Evolutionary conservation across 1,284 basidiomycete species (phyloP).

Genomic region (Ganoderma multipileum): DNA sequence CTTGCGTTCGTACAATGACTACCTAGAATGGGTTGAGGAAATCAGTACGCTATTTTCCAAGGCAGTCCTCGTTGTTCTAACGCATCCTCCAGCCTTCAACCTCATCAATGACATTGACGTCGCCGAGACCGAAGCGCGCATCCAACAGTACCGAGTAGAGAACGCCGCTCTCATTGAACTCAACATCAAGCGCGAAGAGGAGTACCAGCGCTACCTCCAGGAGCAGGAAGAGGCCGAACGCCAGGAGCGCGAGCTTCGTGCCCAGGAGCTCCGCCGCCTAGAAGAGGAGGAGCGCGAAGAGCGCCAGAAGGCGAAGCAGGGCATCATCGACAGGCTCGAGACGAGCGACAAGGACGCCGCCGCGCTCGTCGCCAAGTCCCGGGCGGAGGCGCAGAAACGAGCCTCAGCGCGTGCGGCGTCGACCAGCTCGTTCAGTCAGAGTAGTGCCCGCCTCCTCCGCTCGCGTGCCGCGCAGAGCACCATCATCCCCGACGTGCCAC

Average conservation of each 20-base stretch:
- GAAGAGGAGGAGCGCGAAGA: conserved; percentile 81
- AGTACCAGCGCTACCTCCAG: conserved; percentile 70
- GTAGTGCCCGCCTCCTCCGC: conserved; percentile 59
- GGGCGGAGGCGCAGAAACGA: conserved; percentile 66
- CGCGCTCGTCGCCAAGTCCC: conserved; percentile 73
- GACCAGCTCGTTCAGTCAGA: conserved; percentile 48
- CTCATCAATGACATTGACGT: conserved; percentile 92
- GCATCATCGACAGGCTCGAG: conserved; percentile 83
- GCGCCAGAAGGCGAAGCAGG: conserved; percentile 74
- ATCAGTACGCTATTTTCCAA: conserved; percentile 67
- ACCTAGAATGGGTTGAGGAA: conserved; percentile 96
- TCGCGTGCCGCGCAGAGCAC: conserved; percentile 62
- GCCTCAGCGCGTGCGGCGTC: conserved; percentile 60
- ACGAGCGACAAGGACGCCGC: conserved; percentile 73
- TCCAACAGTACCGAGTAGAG: conserved; percentile 79
- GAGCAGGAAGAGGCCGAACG: conserved; percentile 80
- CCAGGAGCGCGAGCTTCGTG: conserved; percentile 75
- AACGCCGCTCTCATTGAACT: conserved; percentile 84
- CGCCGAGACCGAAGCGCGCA: conserved; percentile 84
- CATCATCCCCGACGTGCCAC: conserved; percentile 76
- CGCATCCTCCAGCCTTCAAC: conserved; percentile 80
- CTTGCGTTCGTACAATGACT: conserved; percentile 91
- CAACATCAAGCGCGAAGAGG: conserved; percentile 80
- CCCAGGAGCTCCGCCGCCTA: conserved; percentile 69
- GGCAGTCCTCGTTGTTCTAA: background rate